These are phyloP conservation scores for Aspergillus niger DNA, from an alignment of 2,329 filamentous ascomycete species.

Conservation along the genomic window DNA sequence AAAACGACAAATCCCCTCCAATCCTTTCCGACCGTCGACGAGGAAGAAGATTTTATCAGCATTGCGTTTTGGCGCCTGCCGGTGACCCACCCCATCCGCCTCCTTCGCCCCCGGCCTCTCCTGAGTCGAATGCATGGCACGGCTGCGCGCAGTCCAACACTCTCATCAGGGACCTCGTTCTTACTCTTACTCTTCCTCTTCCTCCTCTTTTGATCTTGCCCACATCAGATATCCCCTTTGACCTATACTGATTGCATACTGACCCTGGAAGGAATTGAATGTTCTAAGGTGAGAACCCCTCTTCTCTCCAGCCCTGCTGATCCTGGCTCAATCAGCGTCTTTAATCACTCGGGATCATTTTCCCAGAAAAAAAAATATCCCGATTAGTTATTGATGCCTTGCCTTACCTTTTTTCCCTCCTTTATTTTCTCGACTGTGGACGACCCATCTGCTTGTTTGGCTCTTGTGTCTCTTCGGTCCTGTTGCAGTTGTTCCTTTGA, in stretches of 20 bases:
- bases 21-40: slow-evolving; percentile 1
- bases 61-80: slow-evolving; percentile 6
- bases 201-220: background rate
- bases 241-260: background rate
- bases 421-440: background rate
- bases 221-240: background rate
- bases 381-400: background rate
- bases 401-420: background rate
- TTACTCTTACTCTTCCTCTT: background rate
- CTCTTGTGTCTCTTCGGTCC: background rate
- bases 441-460: background rate
- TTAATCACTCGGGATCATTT: background rate
- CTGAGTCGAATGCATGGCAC: slow-evolving; percentile 18
- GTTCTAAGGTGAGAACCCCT: background rate
- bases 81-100: slow-evolving; percentile 14
- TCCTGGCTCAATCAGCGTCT: background rate
- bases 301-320: background rate
- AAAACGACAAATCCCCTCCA: background rate
- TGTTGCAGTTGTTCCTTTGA: background rate
- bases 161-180: background rate
- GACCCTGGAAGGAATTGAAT: background rate
- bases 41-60: slow-evolving; percentile 2
- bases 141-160: background rate
- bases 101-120: slow-evolving; percentile 14
- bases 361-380: background rate